Conservation (phyloP, 2,329 filamentous ascomycete species). For the Trichoderma citrinoviride region DNA sequence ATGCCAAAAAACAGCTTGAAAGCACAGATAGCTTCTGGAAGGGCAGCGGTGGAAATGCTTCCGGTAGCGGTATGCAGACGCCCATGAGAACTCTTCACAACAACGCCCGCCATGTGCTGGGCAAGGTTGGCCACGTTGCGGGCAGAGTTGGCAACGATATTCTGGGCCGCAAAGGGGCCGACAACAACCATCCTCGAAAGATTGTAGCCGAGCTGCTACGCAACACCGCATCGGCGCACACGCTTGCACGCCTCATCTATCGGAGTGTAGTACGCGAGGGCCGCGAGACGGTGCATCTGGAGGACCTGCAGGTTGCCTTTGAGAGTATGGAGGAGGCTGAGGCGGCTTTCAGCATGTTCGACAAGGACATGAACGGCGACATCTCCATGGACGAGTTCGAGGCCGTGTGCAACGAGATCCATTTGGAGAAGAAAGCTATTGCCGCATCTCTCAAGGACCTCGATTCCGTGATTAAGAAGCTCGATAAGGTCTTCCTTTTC, state of each 20-base stretch:
- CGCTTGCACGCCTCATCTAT: constrained; percentile 83
- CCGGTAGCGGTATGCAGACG: constrained; percentile 64
- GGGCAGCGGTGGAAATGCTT: constrained; percentile 34
- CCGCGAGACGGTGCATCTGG: constrained; percentile 71
- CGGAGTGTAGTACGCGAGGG: constrained; percentile 76
- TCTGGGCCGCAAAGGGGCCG: constrained; percentile 66
- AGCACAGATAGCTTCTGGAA: constrained; percentile 51
- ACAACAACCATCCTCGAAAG: constrained; percentile 76
- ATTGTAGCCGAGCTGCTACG: constrained; percentile 77
- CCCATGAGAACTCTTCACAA: constrained; percentile 71
- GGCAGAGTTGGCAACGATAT: constrained; percentile 88
- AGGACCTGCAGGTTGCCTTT: constrained; percentile 78
- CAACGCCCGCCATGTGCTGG: constrained; percentile 71
- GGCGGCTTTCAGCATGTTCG: constrained; percentile 86
- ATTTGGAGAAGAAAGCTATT: constrained; percentile 91
- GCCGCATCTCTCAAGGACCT: constrained; percentile 92
- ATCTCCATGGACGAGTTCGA: constrained; percentile 95
- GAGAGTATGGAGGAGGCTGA: constrained; percentile 81
- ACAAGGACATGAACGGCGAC: constrained; percentile 94
- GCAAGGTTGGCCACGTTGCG: constrained; percentile 80
- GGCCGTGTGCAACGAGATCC: constrained; percentile 89
- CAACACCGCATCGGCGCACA: constrained; percentile 71
- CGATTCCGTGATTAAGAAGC: constrained; percentile 86
- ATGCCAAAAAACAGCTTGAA: constrained; percentile 72
- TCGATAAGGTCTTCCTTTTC: constrained; percentile 86